phyloP scores from a whole-genome alignment of 2,329 filamentous ascomycete species.

The Arthrobotrys entomopaga region DNA sequence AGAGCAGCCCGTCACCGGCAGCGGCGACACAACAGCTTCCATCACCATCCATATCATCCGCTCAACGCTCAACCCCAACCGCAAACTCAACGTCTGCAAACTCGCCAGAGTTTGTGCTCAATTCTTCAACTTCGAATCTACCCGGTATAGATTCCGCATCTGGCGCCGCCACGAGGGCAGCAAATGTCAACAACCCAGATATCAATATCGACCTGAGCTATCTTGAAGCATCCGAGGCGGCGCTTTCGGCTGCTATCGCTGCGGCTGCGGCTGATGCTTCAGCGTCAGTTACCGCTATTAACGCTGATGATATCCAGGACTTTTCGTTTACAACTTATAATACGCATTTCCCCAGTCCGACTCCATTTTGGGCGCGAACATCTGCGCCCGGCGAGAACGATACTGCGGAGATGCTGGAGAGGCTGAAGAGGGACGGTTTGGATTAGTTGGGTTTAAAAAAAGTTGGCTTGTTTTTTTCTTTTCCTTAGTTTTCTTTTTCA shows the following conservation, averaged over 20 bases:
- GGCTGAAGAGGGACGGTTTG: slow-evolving; percentile 30
- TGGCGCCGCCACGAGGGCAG: neutral
- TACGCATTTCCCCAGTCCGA: slow-evolving; percentile 35
- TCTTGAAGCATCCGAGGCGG: slow-evolving; percentile 18
- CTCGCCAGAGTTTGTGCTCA: slow-evolving; percentile 42
- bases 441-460: neutral
- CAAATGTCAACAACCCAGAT: slow-evolving; percentile 4
- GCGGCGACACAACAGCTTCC: slow-evolving; percentile 13
- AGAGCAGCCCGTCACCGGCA: neutral
- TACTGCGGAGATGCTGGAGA: slow-evolving; percentile 27
- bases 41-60: slow-evolving; percentile 35
- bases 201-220: slow-evolving; percentile 41
- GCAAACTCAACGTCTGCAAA: slow-evolving; percentile 22
- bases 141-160: slow-evolving; percentile 5
- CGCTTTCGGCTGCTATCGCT: slow-evolving; percentile 7
- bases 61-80: slow-evolving; percentile 3
- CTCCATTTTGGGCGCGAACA: slow-evolving; percentile 24
- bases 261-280: neutral
- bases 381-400: neutral
- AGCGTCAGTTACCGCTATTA: neutral
- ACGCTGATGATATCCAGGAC: slow-evolving; percentile 32
- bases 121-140: slow-evolving; percentile 16
- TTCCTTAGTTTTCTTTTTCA: no score
- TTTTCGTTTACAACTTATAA: slow-evolving; percentile 43
- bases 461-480: no score